A percentile compares a stretch with the other conserved stretches of the same genome.
phyloP scores from a whole-genome alignment of 306 rosid species.

The Hippophae rhamnoides region DNA sequence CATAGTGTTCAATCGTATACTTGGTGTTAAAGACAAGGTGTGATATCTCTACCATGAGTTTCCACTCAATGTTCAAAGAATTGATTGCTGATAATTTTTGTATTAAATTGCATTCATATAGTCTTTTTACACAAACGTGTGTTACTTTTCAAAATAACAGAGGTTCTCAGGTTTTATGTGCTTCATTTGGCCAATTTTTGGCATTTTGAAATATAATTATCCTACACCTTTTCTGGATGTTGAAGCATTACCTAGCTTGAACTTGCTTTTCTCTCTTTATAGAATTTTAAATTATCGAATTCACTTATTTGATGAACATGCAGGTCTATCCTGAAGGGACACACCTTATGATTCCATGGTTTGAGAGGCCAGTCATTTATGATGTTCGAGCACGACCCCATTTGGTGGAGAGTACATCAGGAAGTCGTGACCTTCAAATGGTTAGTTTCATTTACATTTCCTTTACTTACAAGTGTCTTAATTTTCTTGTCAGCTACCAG shows the following conservation, averaged over 20 bases:
- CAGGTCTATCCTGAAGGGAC: slow-evolving; percentile 98
- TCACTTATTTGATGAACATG: slow-evolving; percentile 11
- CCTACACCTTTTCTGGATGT: background rate
- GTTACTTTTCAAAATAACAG: background rate
- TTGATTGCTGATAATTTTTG: background rate
- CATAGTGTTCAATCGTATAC: slow-evolving; percentile 73
- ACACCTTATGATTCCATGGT: slow-evolving; percentile 74
- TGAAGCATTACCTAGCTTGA: background rate
- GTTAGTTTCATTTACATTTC: slow-evolving; percentile 21
- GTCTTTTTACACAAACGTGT: background rate
- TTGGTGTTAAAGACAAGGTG: slow-evolving; percentile 88
- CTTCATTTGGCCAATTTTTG: background rate
- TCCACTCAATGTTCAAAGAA: background rate
- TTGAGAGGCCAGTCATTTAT: slow-evolving; percentile 88
- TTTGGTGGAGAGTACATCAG: slow-evolving; percentile 85
- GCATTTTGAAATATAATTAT: background rate
- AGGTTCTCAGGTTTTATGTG: background rate
- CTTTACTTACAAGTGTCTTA: background rate
- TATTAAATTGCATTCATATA: background rate
- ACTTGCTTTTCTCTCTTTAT: background rate
- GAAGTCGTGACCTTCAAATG: slow-evolving; percentile 97
- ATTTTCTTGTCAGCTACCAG: no score
- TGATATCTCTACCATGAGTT: slow-evolving; percentile 4
- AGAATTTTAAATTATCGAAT: background rate
- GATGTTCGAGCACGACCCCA: slow-evolving; percentile 94